Percentiles rank a stretch among this genome's conserved stretches.
phyloP scores from a whole-genome alignment of 345 rosid genomes.

The Anastatica hierochuntica region DNA sequence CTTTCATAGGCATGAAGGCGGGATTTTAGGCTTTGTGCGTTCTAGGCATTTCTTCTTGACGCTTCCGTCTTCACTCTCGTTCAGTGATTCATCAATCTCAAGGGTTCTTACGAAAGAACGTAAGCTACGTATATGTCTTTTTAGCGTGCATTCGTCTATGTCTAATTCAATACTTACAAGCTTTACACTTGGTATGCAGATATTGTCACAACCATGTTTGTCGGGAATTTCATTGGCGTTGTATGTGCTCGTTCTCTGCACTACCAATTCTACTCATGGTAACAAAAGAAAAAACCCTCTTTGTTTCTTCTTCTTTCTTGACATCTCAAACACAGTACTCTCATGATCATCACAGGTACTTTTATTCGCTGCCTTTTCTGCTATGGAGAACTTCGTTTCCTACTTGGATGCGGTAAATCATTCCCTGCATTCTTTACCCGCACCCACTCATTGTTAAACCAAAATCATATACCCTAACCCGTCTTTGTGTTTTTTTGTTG shows the following conservation, averaged over 20 bases:
- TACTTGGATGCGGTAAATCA: slow-evolving; percentile 49
- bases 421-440: not conserved
- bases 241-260: slow-evolving; percentile 89
- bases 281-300: not conserved
- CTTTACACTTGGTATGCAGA: slow-evolving; percentile 37
- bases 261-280: slow-evolving; percentile 97
- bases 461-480: not conserved
- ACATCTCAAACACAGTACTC: slow-evolving; percentile 1
- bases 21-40: slow-evolving; percentile 51
- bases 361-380: slow-evolving; percentile 71
- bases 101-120: slow-evolving; percentile 52
- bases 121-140: slow-evolving; percentile 29
- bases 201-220: slow-evolving; percentile 59
- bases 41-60: slow-evolving; percentile 34
- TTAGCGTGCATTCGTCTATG: not conserved
- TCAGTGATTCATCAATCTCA: slow-evolving; percentile 25
- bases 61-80: slow-evolving; percentile 23
- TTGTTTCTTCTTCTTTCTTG: not conserved
- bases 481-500: slow-evolving; percentile 6
- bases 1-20: slow-evolving; percentile 72
- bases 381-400: slow-evolving; percentile 75
- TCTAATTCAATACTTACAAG: slow-evolving; percentile 12
- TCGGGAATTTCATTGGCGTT: slow-evolving; percentile 87
- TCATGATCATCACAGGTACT: slow-evolving; percentile 52
- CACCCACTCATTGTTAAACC: not conserved